Base-by-base conservation (phyloP, 441 rosid species). In the Viola pubescens region DNA sequence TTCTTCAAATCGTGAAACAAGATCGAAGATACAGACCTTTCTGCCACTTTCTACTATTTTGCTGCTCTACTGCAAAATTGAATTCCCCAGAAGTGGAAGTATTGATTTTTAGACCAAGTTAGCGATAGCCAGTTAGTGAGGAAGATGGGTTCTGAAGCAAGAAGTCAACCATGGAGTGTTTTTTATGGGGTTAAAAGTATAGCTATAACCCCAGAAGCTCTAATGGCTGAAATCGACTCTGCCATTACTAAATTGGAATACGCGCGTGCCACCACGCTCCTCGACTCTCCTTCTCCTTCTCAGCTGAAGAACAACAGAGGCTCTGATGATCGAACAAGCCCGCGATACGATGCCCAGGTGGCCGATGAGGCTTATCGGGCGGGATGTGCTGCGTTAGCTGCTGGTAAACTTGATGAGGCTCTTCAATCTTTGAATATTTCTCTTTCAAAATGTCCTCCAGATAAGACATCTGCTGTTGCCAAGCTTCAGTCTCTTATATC, bases 371-470 rank as follows among this genome's bases (percentile, higher is more conserved):
- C 88, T 54, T 81, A 76, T 54, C 77, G 73, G 69, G 81, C 82
- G 3, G 94, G 90, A 9, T 78, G 85, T 61, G 81, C 88, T 0
- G 78, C 90, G n/a, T 66, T 87, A 70, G 84, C 88, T 38, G 80
- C 79, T 9, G 84, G 94, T 50, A 81, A 76, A 69, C 81, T 81
- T 39, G 85, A 81, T 9, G 82, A 84, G 70, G 94, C 88, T 48
- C 83, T 82, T 55, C 84, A 75, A 2, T 81, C 75, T 9, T 64
- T 84, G 66, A 82, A 73, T 37, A 13, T 77, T 54, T 70, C 85
- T n/a, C 79, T 82, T 44, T 73, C 84, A 4, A 83, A 79, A 62
- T 86, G 89, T 58, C 94, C 86, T 3, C 94, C 89, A 11, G 94
- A 86, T 59, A 79, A 78, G 74, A 74, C 77, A 38, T 78, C 89